Conservation (phyloP, 345 rosid genomes). For the Turritis glabra region DNA sequence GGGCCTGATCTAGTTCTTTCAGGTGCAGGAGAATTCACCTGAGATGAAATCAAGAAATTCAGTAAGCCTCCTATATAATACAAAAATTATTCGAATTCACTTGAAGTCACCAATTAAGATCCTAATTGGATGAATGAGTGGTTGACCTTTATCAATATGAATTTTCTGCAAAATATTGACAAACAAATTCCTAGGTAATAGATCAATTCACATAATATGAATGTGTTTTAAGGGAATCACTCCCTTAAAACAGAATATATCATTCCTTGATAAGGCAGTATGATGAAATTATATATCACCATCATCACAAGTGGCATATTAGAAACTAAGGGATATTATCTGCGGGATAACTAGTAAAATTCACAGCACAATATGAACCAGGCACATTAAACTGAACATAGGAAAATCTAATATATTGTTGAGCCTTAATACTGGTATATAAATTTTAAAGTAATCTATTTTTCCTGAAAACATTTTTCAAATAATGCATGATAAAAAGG, state of each 20-base stretch:
- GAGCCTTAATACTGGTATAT: conserved; percentile 1
- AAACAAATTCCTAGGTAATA: conserved; percentile 19
- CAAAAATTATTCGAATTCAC: neutral
- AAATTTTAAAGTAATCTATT: conserved; percentile 1
- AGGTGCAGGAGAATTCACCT: conserved; percentile 77
- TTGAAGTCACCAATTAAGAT: neutral
- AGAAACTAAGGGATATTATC: neutral
- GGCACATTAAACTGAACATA: neutral
- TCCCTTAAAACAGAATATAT: neutral
- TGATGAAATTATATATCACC: neutral
- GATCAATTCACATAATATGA: neutral
- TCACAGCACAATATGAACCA: neutral
- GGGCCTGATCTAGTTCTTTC: conserved; percentile 73
- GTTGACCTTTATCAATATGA: conserved; percentile 4
- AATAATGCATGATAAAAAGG: conserved; percentile 15
- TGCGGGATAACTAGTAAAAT: conserved; percentile 1
- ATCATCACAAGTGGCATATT: neutral
- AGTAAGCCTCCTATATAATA: conserved; percentile 6
- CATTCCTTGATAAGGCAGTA: neutral
- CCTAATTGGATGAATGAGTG: neutral
- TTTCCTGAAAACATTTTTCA: neutral
- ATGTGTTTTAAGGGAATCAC: neutral
- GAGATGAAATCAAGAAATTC: conserved; percentile 29
- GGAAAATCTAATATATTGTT: neutral
- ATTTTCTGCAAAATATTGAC: neutral